A percentile compares a stretch with the other conserved stretches of the same genome.
phyloP scores from a whole-genome alignment of 139 green algal species.

The Tetraselmis striata region DNA sequence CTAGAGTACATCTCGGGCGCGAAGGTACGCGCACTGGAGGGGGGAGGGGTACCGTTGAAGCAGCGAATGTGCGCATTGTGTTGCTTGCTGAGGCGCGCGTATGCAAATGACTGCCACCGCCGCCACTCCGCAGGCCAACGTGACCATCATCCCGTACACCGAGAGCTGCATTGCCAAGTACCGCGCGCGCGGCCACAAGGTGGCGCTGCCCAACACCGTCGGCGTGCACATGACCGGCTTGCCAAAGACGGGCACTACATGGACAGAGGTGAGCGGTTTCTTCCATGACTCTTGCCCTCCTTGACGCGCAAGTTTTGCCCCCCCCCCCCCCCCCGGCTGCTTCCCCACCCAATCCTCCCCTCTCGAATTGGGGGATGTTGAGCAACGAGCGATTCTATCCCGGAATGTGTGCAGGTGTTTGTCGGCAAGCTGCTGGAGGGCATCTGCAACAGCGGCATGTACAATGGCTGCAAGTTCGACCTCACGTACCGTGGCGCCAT shows the following conservation, averaged over 20 bases:
- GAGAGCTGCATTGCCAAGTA: not conserved
- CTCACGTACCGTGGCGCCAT: not conserved
- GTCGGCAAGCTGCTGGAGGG: not conserved
- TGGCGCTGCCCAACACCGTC: not conserved
- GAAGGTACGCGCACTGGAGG: not conserved
- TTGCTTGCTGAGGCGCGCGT: too few relatives aligned
- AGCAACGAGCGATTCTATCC: too few relatives aligned
- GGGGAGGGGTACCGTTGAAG: too few relatives aligned
- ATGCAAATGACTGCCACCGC: too few relatives aligned
- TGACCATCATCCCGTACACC: not conserved
- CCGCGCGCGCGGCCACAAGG: not conserved
- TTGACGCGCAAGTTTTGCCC: too few relatives aligned
- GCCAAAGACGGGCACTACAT: not conserved
- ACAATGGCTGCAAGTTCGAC: not conserved
- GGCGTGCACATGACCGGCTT: not conserved
- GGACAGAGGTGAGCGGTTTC: not conserved
- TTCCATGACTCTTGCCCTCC: too few relatives aligned
- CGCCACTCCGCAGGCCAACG: not conserved
- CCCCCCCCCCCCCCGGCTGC: too few relatives aligned
- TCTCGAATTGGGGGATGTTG: too few relatives aligned
- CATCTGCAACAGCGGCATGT: not conserved
- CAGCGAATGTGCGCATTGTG: too few relatives aligned
- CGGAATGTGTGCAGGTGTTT: not conserved
- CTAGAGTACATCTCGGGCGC: not conserved
- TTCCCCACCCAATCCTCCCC: too few relatives aligned